Evolutionary conservation across 2,329 filamentous ascomycete genomes (phyloP), one percentile per base, ranked within the genome.

Genomic region (Fusarium sp.): DNA sequence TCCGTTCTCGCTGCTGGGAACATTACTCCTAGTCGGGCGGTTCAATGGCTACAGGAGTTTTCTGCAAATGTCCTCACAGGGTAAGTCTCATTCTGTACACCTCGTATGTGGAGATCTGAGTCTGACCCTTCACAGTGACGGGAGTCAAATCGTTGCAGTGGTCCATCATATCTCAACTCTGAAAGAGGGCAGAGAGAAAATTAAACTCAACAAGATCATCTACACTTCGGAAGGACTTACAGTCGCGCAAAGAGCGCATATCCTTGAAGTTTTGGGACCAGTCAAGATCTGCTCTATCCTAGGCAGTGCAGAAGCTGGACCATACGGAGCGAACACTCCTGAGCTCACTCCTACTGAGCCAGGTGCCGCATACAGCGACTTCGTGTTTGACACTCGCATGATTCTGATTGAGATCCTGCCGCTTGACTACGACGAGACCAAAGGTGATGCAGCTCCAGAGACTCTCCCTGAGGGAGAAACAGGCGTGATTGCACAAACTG

Each of bases 171-270:
- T 84, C 5, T 77, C 80, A 4, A 74, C 71, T 0, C 63, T 82
- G 0, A 41, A 74, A 6, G 51, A 49, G 23, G 60, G 64, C 7
- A 68, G 72, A 3, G 34, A 71, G 0, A 56, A 59, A 7, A 71
- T 84, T 40, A 74, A 66, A 2, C 42, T 84, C 0, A 56, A 76
- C 14, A 84, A 84, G 63, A 72, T 84, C 1, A 76, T 85, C 5
- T 85, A 84, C 58, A 84, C 83, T 0, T 84, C 82, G 0, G 82
- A 85, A 32, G 67, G 76, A 0, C 68, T 85, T 23, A 80, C 77
- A 0, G 8, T 47, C 0, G 53, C 75, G 0, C 82, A 84, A 37
- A 74, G 75, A 23, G 59, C 51, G 1, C 77, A 78, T 14, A 76
- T 84, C 3, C 37, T 37, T 5, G 56, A 69, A 0, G 72, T 79